phyloP scores from a whole-genome alignment of 164 flowering plant species.

The Vitis rupestris region DNA sequence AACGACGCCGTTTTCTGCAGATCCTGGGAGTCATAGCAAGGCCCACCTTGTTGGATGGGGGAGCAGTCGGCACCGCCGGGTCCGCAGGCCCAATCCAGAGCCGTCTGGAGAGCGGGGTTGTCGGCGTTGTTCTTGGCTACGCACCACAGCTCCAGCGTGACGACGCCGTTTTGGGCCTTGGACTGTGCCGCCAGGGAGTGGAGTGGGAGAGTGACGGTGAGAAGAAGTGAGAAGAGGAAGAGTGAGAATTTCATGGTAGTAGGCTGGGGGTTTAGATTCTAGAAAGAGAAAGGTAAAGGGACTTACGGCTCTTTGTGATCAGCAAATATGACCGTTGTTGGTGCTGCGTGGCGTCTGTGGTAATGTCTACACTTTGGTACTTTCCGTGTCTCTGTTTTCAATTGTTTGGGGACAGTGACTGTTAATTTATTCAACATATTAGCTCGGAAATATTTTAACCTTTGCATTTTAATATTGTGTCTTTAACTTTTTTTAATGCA shows the following conservation, averaged over 20 bases:
- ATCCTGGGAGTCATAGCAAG: slow-evolving; percentile 56
- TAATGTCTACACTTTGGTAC: no score
- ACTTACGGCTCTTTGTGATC: no score
- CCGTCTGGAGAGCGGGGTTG: slow-evolving; percentile 61
- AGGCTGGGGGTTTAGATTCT: not conserved
- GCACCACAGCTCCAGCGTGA: slow-evolving; percentile 65
- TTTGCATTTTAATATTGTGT: no score
- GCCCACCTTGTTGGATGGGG: slow-evolving; percentile 61
- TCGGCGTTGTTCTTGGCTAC: slow-evolving; percentile 94
- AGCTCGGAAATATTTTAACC: no score
- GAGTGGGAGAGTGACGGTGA: slow-evolving; percentile 9
- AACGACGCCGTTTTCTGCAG: slow-evolving; percentile 61
- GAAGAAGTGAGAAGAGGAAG: slow-evolving; percentile 1
- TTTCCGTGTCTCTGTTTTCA: no score
- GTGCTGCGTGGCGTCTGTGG: no score
- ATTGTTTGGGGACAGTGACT: no score
- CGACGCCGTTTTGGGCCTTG: slow-evolving; percentile 23
- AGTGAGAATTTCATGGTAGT: not conserved
- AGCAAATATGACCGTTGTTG: no score
- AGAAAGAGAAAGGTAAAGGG: not conserved
- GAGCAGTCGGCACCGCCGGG: slow-evolving; percentile 69
- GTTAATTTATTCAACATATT: no score
- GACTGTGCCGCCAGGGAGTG: not conserved
- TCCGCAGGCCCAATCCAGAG: slow-evolving; percentile 89
- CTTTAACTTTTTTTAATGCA: no score